A percentile compares a stretch with the other conserved stretches of the same genome.
phyloP scores from a whole-genome alignment of 345 rosid species.

The Populus tremula region DNA sequence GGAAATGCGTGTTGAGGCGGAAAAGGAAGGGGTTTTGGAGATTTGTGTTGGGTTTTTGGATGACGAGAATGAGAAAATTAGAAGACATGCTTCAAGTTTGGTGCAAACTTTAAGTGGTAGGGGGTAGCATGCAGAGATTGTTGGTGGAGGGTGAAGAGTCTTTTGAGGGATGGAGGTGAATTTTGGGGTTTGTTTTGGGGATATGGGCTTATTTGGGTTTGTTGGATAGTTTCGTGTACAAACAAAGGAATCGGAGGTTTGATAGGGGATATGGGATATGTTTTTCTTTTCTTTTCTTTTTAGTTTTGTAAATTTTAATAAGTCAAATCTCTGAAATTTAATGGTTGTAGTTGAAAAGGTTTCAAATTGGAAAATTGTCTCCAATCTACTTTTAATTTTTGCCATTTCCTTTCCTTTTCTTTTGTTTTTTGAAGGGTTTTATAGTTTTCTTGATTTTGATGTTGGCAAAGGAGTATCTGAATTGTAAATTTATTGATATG shows the following conservation, averaged over 20 bases:
- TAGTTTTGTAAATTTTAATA: constrained; percentile 53
- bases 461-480: not conserved
- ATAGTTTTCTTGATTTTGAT: not conserved
- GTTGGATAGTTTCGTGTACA: constrained; percentile 53
- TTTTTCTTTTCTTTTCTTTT: constrained; percentile 6
- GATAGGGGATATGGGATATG: constrained; percentile 19
- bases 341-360: constrained; percentile 25
- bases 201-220: constrained; percentile 22
- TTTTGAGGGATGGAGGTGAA: constrained; percentile 39
- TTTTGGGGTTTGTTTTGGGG: constrained; percentile 25
- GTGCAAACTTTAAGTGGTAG: constrained; percentile 54
- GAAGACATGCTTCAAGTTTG: constrained; percentile 64
- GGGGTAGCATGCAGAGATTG: constrained; percentile 21
- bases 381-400: not conserved
- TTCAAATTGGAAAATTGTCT: constrained; percentile 21
- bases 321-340: constrained; percentile 22
- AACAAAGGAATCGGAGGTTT: constrained; percentile 40
- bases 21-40: constrained; percentile 59
- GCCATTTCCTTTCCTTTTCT: not conserved
- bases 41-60: constrained; percentile 60
- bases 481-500: not conserved
- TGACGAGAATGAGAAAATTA: constrained; percentile 78
- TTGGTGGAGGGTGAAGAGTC: not conserved
- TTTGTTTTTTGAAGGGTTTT: not conserved
- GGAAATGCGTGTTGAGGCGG: constrained; percentile 42